These are phyloP conservation scores for Ampelomyces quisqualis DNA, from an alignment of 2,329 filamentous ascomycete genomes.

Conservation along the genomic window DNA sequence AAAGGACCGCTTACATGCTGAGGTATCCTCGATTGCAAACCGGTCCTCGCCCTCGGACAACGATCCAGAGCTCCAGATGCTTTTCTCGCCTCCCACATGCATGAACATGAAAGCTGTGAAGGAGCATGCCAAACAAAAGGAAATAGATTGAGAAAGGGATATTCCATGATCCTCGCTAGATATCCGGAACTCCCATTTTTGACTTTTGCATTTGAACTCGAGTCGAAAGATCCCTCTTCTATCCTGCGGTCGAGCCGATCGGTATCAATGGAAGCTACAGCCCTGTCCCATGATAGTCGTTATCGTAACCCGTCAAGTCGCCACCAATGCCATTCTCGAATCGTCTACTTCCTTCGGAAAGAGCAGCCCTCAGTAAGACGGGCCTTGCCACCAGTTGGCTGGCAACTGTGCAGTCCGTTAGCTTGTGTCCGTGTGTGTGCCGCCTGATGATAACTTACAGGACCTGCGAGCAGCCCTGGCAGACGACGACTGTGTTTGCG, in stretches of 20 bases:
- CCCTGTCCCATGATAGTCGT: conserved; percentile 43
- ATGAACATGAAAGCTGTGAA: conserved; percentile 44
- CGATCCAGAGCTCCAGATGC: conserved; percentile 45
- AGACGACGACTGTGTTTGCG: conserved; percentile 99
- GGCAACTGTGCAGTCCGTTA: conserved; percentile 60
- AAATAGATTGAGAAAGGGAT: conserved; percentile 43
- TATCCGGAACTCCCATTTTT: conserved; percentile 49
- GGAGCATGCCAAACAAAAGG: conserved; percentile 44
- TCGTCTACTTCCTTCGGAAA: conserved; percentile 98
- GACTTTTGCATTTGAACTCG: conserved; percentile 44
- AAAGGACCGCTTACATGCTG: conserved; percentile 47
- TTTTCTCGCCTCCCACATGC: conserved; percentile 47
- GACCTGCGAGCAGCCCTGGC: conserved; percentile 96
- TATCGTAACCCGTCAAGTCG: conserved; percentile 42
- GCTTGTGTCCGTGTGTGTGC: conserved; percentile 13
- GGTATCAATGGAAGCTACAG: conserved; percentile 45
- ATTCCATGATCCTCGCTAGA: conserved; percentile 46
- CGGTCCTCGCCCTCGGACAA: conserved; percentile 44
- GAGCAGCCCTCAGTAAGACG: conserved; percentile 99
- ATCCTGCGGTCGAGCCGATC: conserved; percentile 47
- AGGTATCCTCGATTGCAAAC: conserved; percentile 52
- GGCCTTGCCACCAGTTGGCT: conserved; percentile 99
- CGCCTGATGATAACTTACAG: conserved; percentile 53
- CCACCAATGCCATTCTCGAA: conserved; percentile 27
- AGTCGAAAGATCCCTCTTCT: conserved; percentile 49